These are phyloP conservation scores for Cicer pinnatifidum DNA, from an alignment of 306 rosid genomes.

Conservation along the genomic window DNA sequence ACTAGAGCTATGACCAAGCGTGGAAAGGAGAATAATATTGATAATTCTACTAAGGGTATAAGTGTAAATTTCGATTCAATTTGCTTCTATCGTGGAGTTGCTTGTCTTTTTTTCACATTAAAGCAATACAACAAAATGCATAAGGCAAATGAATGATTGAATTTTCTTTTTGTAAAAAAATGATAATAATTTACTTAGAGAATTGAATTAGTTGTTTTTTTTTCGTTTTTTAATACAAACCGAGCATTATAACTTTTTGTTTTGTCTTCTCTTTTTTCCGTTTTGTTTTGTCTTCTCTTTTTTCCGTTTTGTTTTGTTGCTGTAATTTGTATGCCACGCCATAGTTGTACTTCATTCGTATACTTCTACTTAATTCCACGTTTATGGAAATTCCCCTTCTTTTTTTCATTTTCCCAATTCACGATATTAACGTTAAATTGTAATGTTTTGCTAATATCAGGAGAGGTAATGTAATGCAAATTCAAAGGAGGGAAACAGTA, in stretches of 20 bases:
- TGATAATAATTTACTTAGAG: background rate
- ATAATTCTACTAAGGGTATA: slow-evolving; percentile 2
- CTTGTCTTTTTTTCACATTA: background rate
- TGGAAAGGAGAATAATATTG: background rate
- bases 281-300: slow-evolving; percentile 36
- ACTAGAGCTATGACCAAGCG: background rate
- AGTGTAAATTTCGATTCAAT: background rate
- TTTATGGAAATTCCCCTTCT: background rate
- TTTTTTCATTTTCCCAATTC: slow-evolving; percentile 27
- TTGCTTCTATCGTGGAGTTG: background rate
- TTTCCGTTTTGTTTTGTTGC: slow-evolving; percentile 24
- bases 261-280: slow-evolving; percentile 6
- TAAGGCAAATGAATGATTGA: background rate
- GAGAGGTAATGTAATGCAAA: background rate
- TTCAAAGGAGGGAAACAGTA: background rate
- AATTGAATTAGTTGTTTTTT: background rate
- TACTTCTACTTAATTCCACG: slow-evolving; percentile 17
- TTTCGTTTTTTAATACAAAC: background rate
- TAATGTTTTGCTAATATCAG: slow-evolving; percentile 23
- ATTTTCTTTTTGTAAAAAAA: slow-evolving; percentile 21
- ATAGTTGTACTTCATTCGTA: background rate
- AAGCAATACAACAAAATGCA: background rate
- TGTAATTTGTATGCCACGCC: slow-evolving; percentile 1
- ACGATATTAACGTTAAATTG: slow-evolving; percentile 27
- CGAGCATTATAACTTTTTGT: slow-evolving; percentile 9